Conservation (phyloP, 164 flowering plant genomes). For the Nymphaea thermarum region DNA sequence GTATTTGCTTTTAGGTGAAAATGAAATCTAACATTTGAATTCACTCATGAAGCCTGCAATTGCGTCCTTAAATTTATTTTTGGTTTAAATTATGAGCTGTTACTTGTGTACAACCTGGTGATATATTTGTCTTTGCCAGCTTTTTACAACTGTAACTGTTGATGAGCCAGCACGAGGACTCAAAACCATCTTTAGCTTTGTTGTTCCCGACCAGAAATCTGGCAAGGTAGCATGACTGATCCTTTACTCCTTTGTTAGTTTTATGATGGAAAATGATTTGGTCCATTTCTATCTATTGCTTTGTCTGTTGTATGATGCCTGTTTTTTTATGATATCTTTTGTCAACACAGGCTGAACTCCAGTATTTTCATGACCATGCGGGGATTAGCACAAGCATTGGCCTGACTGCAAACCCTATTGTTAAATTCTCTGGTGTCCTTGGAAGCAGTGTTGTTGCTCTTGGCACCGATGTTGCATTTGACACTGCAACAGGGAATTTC, state of each 20-base stretch:
- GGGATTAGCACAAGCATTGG: constrained; percentile 43
- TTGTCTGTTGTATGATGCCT: too few relatives aligned
- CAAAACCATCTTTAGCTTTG: constrained; percentile 54
- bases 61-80: background rate
- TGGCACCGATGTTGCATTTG: constrained; percentile 50
- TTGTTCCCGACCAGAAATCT: constrained; percentile 67
- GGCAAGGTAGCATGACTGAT: constrained; percentile 43
- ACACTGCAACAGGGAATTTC: constrained; percentile 31
- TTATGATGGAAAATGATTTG: background rate
- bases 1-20: background rate
- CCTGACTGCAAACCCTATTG: constrained; percentile 48
- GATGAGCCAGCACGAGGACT: constrained; percentile 64
- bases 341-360: constrained; percentile 30
- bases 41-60: too few relatives aligned
- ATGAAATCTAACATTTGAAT: background rate
- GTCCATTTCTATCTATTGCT: too few relatives aligned
- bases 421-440: constrained; percentile 48
- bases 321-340: background rate
- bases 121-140: constrained; percentile 21
- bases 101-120: background rate
- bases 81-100: background rate
- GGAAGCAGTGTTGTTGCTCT: constrained; percentile 28
- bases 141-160: constrained; percentile 41
- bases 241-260: background rate
- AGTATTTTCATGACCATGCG: constrained; percentile 16